Evolutionary conservation across 352 stramenopile species (phyloP).

Genomic region (Elongisporangium undulatum): DNA sequence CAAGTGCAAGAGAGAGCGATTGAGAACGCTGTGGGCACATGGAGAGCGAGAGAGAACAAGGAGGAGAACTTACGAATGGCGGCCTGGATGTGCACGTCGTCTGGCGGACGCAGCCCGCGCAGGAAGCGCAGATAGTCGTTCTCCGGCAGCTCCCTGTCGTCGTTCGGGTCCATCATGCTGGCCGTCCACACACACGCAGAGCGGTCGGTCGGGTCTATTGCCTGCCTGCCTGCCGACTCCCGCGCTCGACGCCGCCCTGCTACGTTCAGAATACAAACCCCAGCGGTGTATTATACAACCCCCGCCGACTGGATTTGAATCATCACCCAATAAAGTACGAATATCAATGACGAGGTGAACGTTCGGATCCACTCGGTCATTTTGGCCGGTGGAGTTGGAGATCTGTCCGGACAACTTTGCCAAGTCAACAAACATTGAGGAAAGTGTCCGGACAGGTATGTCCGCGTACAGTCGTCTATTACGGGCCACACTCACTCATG

Average conservation of each 20-base stretch:
- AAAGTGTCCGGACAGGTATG: neutral
- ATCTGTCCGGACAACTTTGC: neutral
- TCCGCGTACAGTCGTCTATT: neutral
- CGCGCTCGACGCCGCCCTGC: neutral
- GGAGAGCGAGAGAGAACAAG: conserved; percentile 1
- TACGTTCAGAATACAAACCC: neutral
- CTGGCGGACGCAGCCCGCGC: conserved; percentile 47
- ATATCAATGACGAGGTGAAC: too few relatives aligned
- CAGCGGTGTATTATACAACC: neutral
- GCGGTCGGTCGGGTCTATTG: neutral
- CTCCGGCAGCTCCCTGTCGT: conserved; percentile 32
- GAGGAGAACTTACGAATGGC: conserved; percentile 31
- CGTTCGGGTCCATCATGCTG: conserved; percentile 13
- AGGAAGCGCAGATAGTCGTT: conserved; percentile 82
- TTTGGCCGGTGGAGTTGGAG: neutral
- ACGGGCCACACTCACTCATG: neutral
- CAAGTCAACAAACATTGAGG: neutral
- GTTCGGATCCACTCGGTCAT: too few relatives aligned
- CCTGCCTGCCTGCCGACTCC: neutral
- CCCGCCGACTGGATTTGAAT: neutral
- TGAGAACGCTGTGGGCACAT: neutral
- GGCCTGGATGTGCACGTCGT: conserved; percentile 42
- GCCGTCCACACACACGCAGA: neutral
- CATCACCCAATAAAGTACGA: neutral
- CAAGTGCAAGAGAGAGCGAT: conserved; percentile 3